Base-by-base conservation (phyloP, 2,329 filamentous ascomycete species). In the Hypoxylon sp. region DNA sequence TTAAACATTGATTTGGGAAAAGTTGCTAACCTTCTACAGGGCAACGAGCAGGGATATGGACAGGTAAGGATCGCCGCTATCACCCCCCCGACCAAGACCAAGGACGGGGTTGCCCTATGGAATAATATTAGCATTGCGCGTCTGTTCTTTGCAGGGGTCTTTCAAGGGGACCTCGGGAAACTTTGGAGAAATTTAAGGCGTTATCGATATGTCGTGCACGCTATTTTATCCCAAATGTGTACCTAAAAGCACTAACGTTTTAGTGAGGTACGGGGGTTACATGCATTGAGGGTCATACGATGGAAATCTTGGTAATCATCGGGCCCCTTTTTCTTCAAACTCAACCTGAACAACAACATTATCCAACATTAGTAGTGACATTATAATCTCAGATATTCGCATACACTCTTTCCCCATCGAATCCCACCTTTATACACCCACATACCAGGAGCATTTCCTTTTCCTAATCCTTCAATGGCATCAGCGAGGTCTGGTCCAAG, bases 381-480 rank as follows among this genome's bases (percentile, higher is more conserved):
- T 62, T 50, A 68, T 3, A 65, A 66, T 20, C 77, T 68, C 50
- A 82, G 55, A 63, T 76, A 82, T 29, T 73, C 69, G 57, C 74
- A 76, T 0, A 79, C 73, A 6, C 67, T 65, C 60, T 71, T 73
- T 0, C 75, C 76, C 79, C 79, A 81, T 6, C 75, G 68, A 26
- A 73, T 66, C 0, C 69, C 73, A 1, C 76, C 75, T 59, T 82
- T 83, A 63, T 82, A 82, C 20, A 60, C 66, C 72, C 76, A 80
- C 77, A 82, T 81, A 0, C 73, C 77, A 0, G 76, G 77, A 2
- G 76, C 78, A 51, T 83, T 83, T 1, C 79, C 79, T 16, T 55
- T 55, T 47, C 71, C 69, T 42, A 82, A 59, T 0, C 79, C 80
- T 43, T 82, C 75, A n/a, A 83, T 77, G 0, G 79, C 78, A 26